phyloP scores from a whole-genome alignment of 1,284 basidiomycete genomes.

The Cutaneotrichosporon daszewskae region DNA sequence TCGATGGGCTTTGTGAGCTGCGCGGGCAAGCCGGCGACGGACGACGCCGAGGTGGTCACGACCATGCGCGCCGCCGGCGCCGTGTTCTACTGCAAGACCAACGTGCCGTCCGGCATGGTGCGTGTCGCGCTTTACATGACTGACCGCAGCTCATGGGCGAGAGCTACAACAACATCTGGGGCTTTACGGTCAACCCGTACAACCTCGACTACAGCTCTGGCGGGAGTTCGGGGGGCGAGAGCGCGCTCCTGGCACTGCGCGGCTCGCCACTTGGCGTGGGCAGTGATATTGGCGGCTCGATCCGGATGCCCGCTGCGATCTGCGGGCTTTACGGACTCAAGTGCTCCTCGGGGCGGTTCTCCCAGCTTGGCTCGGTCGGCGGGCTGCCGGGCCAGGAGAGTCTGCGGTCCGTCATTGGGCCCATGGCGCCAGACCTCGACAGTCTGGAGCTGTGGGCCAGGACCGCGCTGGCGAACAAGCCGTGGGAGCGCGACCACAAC shows the following conservation, averaged over 20 bases:
- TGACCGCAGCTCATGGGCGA: conserved; percentile 25
- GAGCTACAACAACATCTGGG: conserved; percentile 23
- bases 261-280: conserved; percentile 44
- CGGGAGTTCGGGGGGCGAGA: conserved; percentile 47
- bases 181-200: conserved; percentile 42
- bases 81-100: conserved; percentile 27
- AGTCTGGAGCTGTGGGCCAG: conserved; percentile 60
- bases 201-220: conserved; percentile 38
- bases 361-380: conserved; percentile 51
- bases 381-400: conserved; percentile 63
- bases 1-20: conserved; percentile 17
- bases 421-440: conserved; percentile 55
- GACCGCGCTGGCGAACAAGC: conserved; percentile 46
- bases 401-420: conserved; percentile 62
- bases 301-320: conserved; percentile 41
- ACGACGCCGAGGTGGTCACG: conserved; percentile 13
- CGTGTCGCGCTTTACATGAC: too few species aligned
- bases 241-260: conserved; percentile 43
- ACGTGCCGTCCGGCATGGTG: conserved; percentile 16
- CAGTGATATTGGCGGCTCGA: conserved; percentile 55
- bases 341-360: conserved; percentile 11
- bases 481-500: conserved; percentile 63
- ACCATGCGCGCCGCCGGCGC: conserved; percentile 19
- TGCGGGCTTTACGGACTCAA: conserved; percentile 17
- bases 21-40: conserved; percentile 7